Percentiles rank a stretch among this genome's conserved stretches.
Evolutionary conservation across 371 early-diverging fungal genomes (phyloP).

Genomic region (Fennellomyces sp.): DNA sequence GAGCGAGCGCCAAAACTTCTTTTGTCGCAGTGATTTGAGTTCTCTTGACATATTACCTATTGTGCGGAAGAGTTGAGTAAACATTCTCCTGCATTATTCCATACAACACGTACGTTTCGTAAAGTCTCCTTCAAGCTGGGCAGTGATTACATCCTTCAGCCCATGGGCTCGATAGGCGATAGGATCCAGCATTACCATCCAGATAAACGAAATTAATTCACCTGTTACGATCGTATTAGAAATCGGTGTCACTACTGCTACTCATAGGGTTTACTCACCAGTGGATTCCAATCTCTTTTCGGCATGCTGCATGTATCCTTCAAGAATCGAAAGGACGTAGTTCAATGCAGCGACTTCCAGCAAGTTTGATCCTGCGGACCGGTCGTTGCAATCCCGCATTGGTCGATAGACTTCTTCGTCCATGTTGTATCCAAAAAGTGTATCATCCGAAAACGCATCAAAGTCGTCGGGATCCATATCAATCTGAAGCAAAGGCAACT

Average conservation of each 20-base stretch:
- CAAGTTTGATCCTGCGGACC: conserved; percentile 34
- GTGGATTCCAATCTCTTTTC: conserved; percentile 23
- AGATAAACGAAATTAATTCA: conserved; percentile 36
- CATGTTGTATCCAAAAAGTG: conserved; percentile 50
- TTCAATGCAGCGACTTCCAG: conserved; percentile 45
- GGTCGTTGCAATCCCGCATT: conserved; percentile 28
- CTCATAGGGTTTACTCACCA: too few relatives aligned
- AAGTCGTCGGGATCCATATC: conserved; percentile 49
- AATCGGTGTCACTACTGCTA: too few relatives aligned
- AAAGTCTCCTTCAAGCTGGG: conserved; percentile 26
- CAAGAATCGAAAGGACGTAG: conserved; percentile 34
- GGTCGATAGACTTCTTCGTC: conserved; percentile 47
- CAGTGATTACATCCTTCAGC: conserved; percentile 18
- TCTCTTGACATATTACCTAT: conserved; percentile 38
- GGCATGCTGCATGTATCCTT: conserved; percentile 35
- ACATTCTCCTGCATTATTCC: background rate
- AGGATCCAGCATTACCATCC: conserved; percentile 49
- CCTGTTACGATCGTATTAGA: too few relatives aligned
- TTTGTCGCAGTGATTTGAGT: conserved; percentile 47
- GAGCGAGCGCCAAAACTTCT: conserved; percentile 60
- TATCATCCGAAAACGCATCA: conserved; percentile 50
- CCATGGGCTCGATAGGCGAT: conserved; percentile 37
- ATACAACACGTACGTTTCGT: conserved; percentile 25
- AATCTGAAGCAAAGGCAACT: conserved; percentile 16
- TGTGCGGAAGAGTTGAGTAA: background rate